A percentile compares a stretch with the other conserved stretches of the same genome.
Evolutionary conservation across 495 filamentous ascomycete species (phyloP).

Genomic region (Recurvomyces mirabilis): DNA sequence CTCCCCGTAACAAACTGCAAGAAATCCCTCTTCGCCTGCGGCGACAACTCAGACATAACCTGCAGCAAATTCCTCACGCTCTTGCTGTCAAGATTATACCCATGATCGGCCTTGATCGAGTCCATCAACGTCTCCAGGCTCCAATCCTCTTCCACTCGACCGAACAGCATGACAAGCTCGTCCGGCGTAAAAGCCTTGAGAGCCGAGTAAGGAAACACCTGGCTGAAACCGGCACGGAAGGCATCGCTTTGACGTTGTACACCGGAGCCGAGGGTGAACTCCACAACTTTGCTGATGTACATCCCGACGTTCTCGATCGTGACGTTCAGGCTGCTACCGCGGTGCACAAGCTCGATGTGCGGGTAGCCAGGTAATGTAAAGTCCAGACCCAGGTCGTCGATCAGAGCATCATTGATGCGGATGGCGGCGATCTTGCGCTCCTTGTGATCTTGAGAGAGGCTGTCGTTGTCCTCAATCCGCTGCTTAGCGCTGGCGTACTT

Average conservation of each 20-base stretch:
- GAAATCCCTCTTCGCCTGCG: conserved; percentile 77
- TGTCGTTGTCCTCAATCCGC: conserved; percentile 57
- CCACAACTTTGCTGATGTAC: conserved; percentile 83
- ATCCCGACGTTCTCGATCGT: conserved; percentile 80
- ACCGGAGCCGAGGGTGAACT: conserved; percentile 78
- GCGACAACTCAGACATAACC: conserved; percentile 78
- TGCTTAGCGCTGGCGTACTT: conserved; percentile 77
- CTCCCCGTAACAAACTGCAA: conserved; percentile 97
- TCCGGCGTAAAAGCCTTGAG: conserved; percentile 90
- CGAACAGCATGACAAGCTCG: conserved; percentile 95
- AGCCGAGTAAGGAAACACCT: conserved; percentile 91
- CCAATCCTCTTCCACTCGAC: conserved; percentile 92
- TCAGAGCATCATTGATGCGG: conserved; percentile 54
- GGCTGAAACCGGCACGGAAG: conserved; percentile 84
- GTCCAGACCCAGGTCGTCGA: conserved; percentile 84
- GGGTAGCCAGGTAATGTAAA: conserved; percentile 93
- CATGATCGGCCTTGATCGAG: conserved; percentile 98
- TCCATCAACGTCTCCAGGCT: conserved; percentile 94
- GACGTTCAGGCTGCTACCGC: conserved; percentile 61
- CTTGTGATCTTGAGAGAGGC: conserved; percentile 56
- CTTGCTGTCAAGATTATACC: conserved; percentile 97
- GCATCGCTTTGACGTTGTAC: conserved; percentile 84
- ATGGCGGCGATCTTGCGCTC: conserved; percentile 55
- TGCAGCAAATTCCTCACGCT: conserved; percentile 91
- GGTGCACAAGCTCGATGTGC: conserved; percentile 66